phyloP scores from a whole-genome alignment of 306 rosid species.

The Dalbergia oliveri region DNA sequence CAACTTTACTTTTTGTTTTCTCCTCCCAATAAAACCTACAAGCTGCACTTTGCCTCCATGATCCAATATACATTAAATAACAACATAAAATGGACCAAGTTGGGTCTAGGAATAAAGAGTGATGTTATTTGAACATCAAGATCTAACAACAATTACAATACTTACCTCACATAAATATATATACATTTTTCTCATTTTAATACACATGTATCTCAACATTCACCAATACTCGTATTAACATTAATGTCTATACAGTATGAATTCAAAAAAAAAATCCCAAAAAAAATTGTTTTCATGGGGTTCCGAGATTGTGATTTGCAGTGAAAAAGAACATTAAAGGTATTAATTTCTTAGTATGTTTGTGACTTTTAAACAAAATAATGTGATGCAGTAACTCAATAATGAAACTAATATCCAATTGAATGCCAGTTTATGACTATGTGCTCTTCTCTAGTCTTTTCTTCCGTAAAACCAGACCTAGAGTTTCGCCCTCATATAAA shows the following conservation, averaged over 20 bases:
- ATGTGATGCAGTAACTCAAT: neutral
- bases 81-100: neutral
- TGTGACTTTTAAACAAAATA: constrained; percentile 1
- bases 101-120: neutral
- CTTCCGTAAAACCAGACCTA: constrained; percentile 11
- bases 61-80: neutral
- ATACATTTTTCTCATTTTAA: too few species aligned
- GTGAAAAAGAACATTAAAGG: neutral
- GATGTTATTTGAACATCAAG: too few species aligned
- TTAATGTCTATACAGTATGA: too few species aligned
- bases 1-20: neutral
- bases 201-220: too few species aligned
- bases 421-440: neutral
- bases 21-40: constrained; percentile 9
- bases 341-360: neutral
- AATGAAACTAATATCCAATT: constrained; percentile 1
- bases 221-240: too few species aligned
- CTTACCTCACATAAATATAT: too few species aligned
- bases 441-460: constrained; percentile 20
- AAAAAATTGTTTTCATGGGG: too few species aligned
- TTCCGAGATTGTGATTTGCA: neutral
- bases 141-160: too few species aligned
- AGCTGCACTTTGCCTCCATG: neutral
- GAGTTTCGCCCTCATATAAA: neutral
- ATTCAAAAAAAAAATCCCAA: too few species aligned